A percentile compares a stretch with the other conserved stretches of the same genome.
Conservation (phyloP, 2,329 filamentous ascomycete genomes). For the Neofusicoccum parvum region DNA sequence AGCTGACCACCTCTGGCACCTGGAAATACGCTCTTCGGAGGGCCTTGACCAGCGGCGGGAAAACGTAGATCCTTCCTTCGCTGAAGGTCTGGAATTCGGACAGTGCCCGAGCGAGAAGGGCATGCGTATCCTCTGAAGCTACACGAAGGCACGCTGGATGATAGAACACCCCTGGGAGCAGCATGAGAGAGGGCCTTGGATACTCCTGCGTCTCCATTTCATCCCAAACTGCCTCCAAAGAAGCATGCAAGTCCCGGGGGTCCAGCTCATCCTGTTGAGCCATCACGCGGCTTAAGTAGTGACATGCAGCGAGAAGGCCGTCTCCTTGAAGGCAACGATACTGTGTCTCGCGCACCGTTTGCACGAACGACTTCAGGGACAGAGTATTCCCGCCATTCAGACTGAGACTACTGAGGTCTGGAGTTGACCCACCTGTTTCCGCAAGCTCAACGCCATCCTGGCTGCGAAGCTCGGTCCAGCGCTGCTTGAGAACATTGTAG, state of each 20-base stretch:
- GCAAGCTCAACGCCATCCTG: neutral
- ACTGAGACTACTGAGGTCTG: neutral
- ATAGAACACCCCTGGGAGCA: conserved; percentile 41
- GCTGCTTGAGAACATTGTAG: conserved; percentile 26
- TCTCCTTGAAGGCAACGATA: conserved; percentile 36
- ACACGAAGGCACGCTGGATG: conserved; percentile 34
- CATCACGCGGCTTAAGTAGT: conserved; percentile 28
- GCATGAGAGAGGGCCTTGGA: conserved; percentile 41
- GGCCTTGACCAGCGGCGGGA: conserved; percentile 33
- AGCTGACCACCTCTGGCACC: conserved; percentile 30
- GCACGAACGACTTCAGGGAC: conserved; percentile 30
- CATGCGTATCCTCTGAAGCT: conserved; percentile 18
- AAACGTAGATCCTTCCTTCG: conserved; percentile 38
- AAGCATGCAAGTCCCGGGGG: conserved; percentile 26
- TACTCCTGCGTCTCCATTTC: conserved; percentile 53
- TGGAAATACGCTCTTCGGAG: conserved; percentile 35
- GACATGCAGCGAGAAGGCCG: conserved; percentile 33
- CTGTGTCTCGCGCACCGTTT: conserved; percentile 30
- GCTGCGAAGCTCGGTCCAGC: conserved; percentile 20
- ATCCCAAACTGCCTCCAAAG: conserved; percentile 46
- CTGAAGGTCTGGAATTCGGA: conserved; percentile 32
- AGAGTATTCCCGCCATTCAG: neutral
- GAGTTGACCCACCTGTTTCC: neutral
- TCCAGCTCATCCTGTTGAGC: neutral
- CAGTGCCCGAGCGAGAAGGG: conserved; percentile 31